Conservation (phyloP, 1,284 basidiomycete species). For the Malassezia sp. region DNA sequence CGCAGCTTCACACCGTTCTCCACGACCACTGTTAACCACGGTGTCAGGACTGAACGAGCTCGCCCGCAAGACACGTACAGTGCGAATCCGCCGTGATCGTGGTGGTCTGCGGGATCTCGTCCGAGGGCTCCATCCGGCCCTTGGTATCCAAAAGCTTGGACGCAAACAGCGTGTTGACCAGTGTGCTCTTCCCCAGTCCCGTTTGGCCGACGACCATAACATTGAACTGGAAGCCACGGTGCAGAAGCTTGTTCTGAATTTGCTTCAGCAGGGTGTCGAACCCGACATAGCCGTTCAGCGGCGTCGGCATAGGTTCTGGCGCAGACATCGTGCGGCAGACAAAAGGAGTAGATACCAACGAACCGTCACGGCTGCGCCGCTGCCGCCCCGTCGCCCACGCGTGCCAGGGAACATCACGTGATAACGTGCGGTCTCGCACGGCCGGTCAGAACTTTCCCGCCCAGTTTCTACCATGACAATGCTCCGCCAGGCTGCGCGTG, state of each 20-base stretch:
- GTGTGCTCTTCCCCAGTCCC: conserved; percentile 91
- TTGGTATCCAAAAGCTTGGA: conserved; percentile 95
- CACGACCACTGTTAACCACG: conserved; percentile 75
- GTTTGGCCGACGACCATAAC: conserved; percentile 64
- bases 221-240: conserved; percentile 98
- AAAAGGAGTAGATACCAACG: not conserved
- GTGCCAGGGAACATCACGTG: conserved; percentile 4
- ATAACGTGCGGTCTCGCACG: not conserved
- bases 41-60: conserved; percentile 2
- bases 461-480: not conserved
- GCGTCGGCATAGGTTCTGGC: conserved; percentile 20
- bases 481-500: not conserved
- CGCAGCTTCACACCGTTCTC: conserved; percentile 91
- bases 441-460: not conserved
- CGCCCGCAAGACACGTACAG: conserved; percentile 60
- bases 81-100: conserved; percentile 92
- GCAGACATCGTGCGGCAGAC: conserved; percentile 14
- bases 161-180: conserved; percentile 98
- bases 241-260: conserved; percentile 97
- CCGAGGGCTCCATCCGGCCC: conserved; percentile 75
- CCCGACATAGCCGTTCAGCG: conserved; percentile 46
- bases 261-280: conserved; percentile 69
- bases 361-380: not conserved
- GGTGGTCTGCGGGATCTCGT: conserved; percentile 81
- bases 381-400: not conserved